A percentile compares a stretch with the other conserved stretches of the same genome.
Evolutionary conservation across 148 eudicot genomes (phyloP).

Genomic region (Arctostaphylos glauca): DNA sequence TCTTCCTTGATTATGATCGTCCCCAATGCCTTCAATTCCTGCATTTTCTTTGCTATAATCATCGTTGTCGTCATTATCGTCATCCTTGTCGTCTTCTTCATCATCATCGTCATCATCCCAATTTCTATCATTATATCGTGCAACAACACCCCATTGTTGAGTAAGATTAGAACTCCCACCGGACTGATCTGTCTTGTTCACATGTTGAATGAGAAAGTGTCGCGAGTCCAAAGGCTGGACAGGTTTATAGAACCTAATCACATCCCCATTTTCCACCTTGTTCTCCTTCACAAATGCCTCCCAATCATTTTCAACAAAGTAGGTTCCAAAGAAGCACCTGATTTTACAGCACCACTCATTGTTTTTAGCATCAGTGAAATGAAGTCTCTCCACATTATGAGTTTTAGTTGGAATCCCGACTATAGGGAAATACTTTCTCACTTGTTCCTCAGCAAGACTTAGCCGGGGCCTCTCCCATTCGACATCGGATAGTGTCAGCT

Average conservation of each 20-base stretch:
- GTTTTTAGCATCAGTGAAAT: background rate
- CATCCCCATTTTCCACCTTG: background rate
- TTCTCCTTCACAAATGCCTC: background rate
- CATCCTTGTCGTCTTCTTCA: too few relatives aligned
- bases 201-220: constrained; percentile 6
- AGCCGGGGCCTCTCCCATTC: background rate
- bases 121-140: background rate
- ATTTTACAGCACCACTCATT: constrained; percentile 5
- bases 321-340: background rate
- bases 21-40: background rate
- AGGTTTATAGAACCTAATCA: background rate
- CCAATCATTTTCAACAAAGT: background rate
- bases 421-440: background rate
- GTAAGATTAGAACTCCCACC: background rate
- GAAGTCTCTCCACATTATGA: background rate
- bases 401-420: background rate
- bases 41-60: background rate
- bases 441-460: background rate
- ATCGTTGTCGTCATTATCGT: too few relatives aligned
- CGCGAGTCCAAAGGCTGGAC: background rate
- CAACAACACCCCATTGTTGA: background rate
- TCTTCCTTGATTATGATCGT: background rate
- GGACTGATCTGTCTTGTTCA: background rate
- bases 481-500: background rate
- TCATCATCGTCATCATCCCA: too few relatives aligned